A percentile compares a stretch with the other conserved stretches of the same genome.
Evolutionary conservation across 2,329 filamentous ascomycete genomes (phyloP).

Genomic region (Dothidotthia symphoricarpi): DNA sequence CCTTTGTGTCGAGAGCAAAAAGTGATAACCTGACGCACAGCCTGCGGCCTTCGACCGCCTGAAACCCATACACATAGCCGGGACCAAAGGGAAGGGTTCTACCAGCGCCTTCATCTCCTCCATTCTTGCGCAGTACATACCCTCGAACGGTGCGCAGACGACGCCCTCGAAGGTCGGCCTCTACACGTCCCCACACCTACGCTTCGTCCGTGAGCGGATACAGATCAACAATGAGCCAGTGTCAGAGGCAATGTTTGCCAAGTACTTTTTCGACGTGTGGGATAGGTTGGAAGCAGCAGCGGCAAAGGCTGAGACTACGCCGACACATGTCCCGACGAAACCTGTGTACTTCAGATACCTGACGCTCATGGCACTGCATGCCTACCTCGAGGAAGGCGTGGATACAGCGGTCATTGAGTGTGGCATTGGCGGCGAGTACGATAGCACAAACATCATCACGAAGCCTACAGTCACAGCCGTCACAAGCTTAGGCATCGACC

Average conservation of each 20-base stretch:
- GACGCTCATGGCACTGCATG: constrained; percentile 83
- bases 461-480: constrained; percentile 70
- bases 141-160: constrained; percentile 34
- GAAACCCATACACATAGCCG: constrained; percentile 77
- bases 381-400: constrained; percentile 74
- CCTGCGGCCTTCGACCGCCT: constrained; percentile 60
- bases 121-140: constrained; percentile 66
- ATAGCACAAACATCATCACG: constrained; percentile 82
- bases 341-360: constrained; percentile 92
- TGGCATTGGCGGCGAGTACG: constrained; percentile 90
- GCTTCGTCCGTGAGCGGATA: constrained; percentile 81
- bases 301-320: constrained; percentile 51
- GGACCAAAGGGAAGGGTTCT: constrained; percentile 92
- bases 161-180: constrained; percentile 64
- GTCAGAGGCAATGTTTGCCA: constrained; percentile 65
- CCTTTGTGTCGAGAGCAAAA: not conserved
- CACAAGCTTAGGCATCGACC: constrained; percentile 80
- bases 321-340: constrained; percentile 60
- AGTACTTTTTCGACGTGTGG: constrained; percentile 84
- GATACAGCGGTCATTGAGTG: constrained; percentile 83
- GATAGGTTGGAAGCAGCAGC: constrained; percentile 60
- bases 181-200: constrained; percentile 82
- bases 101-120: constrained; percentile 80
- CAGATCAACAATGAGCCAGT: constrained; percentile 73
- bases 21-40: constrained; percentile 38